These are phyloP conservation scores for Colletotrichum godetiae DNA, from an alignment of 2,329 filamentous ascomycete genomes.

Conservation along the genomic window DNA sequence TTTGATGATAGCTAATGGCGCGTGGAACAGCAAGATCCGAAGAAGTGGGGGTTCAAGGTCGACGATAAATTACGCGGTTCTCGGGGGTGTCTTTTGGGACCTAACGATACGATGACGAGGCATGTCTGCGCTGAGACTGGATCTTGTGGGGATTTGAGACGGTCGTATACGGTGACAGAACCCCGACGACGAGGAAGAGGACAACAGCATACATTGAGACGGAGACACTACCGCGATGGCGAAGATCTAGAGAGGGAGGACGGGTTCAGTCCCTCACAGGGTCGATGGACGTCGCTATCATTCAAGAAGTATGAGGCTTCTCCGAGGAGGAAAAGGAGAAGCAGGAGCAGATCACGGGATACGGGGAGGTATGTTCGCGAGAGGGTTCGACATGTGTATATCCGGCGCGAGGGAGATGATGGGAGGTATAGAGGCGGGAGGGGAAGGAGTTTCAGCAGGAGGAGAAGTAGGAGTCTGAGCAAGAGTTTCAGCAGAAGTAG, in stretches of 20 bases:
- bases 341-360: not conserved
- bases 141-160: not conserved
- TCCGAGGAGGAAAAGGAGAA: not conserved
- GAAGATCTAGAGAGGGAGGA: not conserved
- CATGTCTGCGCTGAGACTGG: not conserved
- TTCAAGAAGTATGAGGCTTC: not conserved
- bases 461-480: too few species aligned
- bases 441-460: not conserved
- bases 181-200: not conserved
- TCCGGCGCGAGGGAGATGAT: not conserved
- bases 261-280: not conserved
- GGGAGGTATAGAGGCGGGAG: not conserved
- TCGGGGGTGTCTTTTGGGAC: not conserved
- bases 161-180: too few species aligned
- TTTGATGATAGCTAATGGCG: too few species aligned
- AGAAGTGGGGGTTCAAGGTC: slow-evolving; percentile 13
- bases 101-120: not conserved
- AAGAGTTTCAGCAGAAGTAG: not conserved
- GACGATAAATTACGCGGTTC: not conserved
- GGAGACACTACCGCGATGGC: not conserved
- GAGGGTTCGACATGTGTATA: not conserved
- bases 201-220: not conserved
- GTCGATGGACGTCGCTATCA: not conserved
- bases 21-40: slow-evolving; percentile 13
- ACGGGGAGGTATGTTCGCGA: not conserved